phyloP scores from a whole-genome alignment of 2,329 filamentous ascomycete species.

The Fusarium falciforme region DNA sequence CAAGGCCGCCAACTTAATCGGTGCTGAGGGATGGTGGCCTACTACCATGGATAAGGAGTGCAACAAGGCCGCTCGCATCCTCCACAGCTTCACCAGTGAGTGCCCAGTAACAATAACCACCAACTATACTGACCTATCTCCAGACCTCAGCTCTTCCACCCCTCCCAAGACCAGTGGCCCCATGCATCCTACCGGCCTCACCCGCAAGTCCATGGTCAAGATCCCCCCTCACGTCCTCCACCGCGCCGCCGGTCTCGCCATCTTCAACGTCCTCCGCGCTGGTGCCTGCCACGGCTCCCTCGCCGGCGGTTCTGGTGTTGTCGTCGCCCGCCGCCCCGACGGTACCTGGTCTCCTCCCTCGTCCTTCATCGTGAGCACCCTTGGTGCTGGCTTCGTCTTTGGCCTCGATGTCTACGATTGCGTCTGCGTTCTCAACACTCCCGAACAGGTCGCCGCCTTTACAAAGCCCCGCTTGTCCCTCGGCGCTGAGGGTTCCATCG shows the following conservation, averaged over 20 bases:
- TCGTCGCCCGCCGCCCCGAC: constrained; percentile 67
- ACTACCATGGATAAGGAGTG: constrained; percentile 79
- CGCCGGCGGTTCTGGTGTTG: constrained; percentile 69
- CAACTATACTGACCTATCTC: constrained; percentile 10
- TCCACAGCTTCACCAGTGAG: constrained; percentile 76
- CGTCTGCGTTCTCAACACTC: constrained; percentile 78
- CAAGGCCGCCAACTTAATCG: constrained; percentile 74
- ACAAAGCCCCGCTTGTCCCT: constrained; percentile 74
- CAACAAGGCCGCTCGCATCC: constrained; percentile 79
- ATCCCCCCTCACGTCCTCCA: constrained; percentile 60
- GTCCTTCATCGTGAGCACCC: constrained; percentile 76
- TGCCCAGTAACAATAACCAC: background rate
- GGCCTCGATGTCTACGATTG: constrained; percentile 83
- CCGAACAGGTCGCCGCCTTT: constrained; percentile 75
- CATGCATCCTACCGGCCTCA: constrained; percentile 48
- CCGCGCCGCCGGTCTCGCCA: constrained; percentile 69
- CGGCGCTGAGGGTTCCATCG: constrained; percentile 75
- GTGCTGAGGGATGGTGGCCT: constrained; percentile 81
- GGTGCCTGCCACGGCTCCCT: constrained; percentile 67
- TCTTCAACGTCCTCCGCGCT: constrained; percentile 72
- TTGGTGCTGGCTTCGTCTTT: constrained; percentile 76
- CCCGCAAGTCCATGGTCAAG: constrained; percentile 49
- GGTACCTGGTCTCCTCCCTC: constrained; percentile 79
- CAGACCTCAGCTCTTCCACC: constrained; percentile 35
- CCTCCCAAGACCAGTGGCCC: constrained; percentile 41